Base-by-base conservation (phyloP, 129 eudicot species). In the Chrysanthemum makinoi region DNA sequence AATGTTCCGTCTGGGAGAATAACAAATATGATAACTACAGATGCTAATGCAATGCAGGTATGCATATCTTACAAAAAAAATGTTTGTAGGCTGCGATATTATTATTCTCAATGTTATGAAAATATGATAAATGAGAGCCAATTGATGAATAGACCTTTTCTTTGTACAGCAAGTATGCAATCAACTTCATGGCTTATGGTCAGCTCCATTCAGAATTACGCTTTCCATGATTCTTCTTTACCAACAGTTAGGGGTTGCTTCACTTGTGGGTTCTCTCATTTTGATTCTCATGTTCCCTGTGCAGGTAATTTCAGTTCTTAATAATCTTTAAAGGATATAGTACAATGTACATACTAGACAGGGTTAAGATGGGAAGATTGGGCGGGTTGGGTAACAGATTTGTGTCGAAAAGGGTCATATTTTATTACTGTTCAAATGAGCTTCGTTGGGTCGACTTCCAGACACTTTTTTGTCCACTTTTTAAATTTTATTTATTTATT, bases 11-110 rank as follows among this genome's bases (percentile, higher is more conserved):
- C 90, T 17, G 98, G 98, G 66, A 93, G 79, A 75, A 89, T 88
- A 70, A 89, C 95, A 57, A 93, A 93, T 70, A 79, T 93, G 87
- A 89, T 93, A 86, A 93, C 98, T 24, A 93, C 98, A 9, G 98
- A 93, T 89, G 88, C 96, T 77, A 86, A 89, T 65, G 82, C 96
- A 46, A 96, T 93, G 72, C 96, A 87, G 98, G 98, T 81, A 83
- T 79, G 76, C 60, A 15, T 71, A 19, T 22, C 14, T 53, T 53
- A 54, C 30, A 65, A 17, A 64, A 60, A 11, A 8, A 11, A 26
- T 12, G 65, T 60, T 26, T 60, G 17, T 60, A 16, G 17, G 1
- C 3, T 17, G 22, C 2, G 10, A 53, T 28, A 17, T 56, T 16
- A 8, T 46, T 61, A 16, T 35, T 54, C 65, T 35, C 39, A 10